These are phyloP conservation scores for Verticillium nonalfalfae DNA, from an alignment of 2,329 filamentous ascomycete genomes.

Conservation along the genomic window DNA sequence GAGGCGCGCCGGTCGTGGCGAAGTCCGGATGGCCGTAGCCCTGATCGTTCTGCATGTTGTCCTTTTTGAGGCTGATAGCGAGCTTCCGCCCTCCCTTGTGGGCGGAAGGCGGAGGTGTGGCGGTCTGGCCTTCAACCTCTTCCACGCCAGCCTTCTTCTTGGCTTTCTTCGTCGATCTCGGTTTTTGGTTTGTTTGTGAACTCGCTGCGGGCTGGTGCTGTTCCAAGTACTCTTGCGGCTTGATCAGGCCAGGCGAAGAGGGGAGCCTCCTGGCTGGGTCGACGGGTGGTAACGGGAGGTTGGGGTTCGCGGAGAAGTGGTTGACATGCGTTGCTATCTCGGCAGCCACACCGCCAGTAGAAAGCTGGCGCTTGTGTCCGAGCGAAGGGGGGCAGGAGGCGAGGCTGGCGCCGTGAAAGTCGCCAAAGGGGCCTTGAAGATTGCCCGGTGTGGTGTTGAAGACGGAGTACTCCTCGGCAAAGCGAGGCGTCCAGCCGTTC, in stretches of 20 bases:
- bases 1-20: constrained; percentile 36
- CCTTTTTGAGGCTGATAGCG: constrained; percentile 37
- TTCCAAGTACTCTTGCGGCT: constrained; percentile 21
- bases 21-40: constrained; percentile 46
- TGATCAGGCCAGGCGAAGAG: constrained; percentile 45
- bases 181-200: constrained; percentile 12
- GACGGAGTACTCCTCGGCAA: constrained; percentile 59
- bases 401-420: constrained; percentile 24
- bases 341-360: constrained; percentile 38
- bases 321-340: constrained; percentile 57
- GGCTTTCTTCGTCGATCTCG: constrained; percentile 35
- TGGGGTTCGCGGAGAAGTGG: constrained; percentile 48
- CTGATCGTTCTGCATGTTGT: constrained; percentile 53
- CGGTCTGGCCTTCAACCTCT: constrained; percentile 40
- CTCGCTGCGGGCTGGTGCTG: constrained; percentile 20
- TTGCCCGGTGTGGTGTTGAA: constrained; percentile 60
- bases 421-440: constrained; percentile 41
- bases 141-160: constrained; percentile 32
- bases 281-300: constrained; percentile 50
- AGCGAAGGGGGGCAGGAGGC: background rate
- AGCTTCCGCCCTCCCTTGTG: constrained; percentile 50
- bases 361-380: constrained; percentile 43
- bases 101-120: constrained; percentile 53
- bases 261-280: constrained; percentile 51
- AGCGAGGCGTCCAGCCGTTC: constrained; percentile 52